Conservation (phyloP, 768 basidiomycete species). For the Suillus paluster region DNA sequence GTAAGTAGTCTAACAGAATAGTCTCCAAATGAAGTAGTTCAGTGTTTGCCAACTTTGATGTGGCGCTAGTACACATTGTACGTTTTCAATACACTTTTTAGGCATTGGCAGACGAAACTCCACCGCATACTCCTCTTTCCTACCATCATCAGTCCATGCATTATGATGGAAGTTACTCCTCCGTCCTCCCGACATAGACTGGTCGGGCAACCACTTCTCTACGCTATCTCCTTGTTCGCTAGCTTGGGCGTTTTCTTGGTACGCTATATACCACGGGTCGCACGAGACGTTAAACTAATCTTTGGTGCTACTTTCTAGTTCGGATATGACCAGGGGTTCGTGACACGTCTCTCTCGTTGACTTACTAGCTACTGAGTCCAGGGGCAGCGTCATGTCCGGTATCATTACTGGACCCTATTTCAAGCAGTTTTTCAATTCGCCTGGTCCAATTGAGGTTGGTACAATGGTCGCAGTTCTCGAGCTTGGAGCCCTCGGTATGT, state of each 20-base stretch:
- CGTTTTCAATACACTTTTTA: conserved; percentile 18
- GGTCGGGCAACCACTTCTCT: conserved; percentile 79
- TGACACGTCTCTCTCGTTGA: conserved; percentile 13
- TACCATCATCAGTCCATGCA: conserved; percentile 38
- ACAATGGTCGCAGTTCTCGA: conserved; percentile 97
- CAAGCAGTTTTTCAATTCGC: conserved; percentile 79
- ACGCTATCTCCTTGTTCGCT: conserved; percentile 79
- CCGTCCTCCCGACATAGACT: conserved; percentile 51
- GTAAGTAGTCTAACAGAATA: neutral
- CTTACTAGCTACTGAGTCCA: conserved; percentile 2
- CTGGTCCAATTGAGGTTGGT: conserved; percentile 75
- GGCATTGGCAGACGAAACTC: neutral
- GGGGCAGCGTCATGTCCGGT: conserved; percentile 80
- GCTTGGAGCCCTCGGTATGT: conserved; percentile 86
- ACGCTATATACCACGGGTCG: conserved; percentile 31
- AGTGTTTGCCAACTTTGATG: conserved; percentile 12
- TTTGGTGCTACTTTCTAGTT: conserved; percentile 48
- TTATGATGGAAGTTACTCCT: conserved; percentile 50
- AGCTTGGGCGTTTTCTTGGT: conserved; percentile 88
- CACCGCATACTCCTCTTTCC: conserved; percentile 7
- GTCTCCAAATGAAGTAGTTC: neutral
- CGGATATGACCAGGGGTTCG: conserved; percentile 86
- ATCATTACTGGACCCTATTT: conserved; percentile 90
- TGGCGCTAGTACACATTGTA: conserved; percentile 23
- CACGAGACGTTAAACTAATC: conserved; percentile 3